Evolutionary conservation across 257 asterid species (phyloP).

Genomic region (Apocynum venetum): DNA sequence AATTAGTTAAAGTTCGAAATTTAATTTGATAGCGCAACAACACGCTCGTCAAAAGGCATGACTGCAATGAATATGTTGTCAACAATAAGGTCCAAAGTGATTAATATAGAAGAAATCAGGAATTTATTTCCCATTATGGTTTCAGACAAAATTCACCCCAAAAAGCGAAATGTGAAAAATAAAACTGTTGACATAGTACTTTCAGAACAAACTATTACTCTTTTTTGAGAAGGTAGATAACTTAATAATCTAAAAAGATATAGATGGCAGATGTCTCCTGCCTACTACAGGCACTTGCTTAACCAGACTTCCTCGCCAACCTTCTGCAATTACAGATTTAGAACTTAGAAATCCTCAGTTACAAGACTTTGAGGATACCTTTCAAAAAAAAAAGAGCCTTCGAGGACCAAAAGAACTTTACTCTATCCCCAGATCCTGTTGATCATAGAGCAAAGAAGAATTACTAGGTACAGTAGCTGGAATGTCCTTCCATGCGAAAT

Average conservation of each 20-base stretch:
- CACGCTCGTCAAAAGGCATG: too few species aligned
- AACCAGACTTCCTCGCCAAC: neutral
- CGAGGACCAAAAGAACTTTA: neutral
- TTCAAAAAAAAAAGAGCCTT: neutral
- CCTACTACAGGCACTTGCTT: neutral
- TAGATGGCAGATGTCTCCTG: neutral
- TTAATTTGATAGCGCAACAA: too few species aligned
- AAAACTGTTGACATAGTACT: neutral
- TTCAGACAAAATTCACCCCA: neutral
- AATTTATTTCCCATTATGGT: neutral
- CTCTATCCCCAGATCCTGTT: neutral
- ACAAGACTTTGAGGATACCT: neutral
- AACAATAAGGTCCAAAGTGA: neutral
- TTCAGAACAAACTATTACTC: neutral
- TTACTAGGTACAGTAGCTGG: neutral
- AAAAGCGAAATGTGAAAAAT: neutral
- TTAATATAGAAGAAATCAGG: neutral
- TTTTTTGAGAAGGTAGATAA: neutral
- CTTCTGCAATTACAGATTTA: neutral
- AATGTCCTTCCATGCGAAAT: neutral
- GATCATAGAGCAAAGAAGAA: neutral
- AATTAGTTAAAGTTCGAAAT: too few species aligned
- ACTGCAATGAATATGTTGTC: neutral
- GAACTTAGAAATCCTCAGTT: neutral
- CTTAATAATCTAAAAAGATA: neutral